Evolutionary conservation across 2,329 filamentous ascomycete genomes (phyloP).

Genomic region (Trichoderma atrobrunneum): DNA sequence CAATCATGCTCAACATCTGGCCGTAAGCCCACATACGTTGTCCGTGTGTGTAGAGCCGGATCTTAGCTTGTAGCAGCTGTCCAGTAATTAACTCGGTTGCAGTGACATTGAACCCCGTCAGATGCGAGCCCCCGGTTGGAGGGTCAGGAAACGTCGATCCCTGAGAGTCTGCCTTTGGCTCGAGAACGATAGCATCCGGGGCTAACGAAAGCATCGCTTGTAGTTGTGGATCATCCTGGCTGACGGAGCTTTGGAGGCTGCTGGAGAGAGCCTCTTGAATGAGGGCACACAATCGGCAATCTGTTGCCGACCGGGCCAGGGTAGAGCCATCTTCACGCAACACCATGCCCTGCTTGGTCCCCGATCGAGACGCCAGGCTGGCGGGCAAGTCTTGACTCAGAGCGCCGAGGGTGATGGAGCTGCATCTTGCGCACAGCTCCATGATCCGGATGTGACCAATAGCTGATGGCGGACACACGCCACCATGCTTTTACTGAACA

Average conservation of each 20-base stretch:
- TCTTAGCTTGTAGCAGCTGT: constrained; percentile 4
- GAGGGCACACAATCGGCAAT: constrained; percentile 11
- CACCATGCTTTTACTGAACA: constrained; percentile 9
- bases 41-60: constrained; percentile 13
- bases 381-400: constrained; percentile 4
- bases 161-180: constrained; percentile 12
- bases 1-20: background rate
- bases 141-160: constrained; percentile 18
- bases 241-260: background rate
- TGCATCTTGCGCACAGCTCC: constrained; percentile 11
- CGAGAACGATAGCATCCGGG: constrained; percentile 1
- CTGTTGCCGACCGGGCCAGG: constrained; percentile 5
- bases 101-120: constrained; percentile 17
- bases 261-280: background rate
- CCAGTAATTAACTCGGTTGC: background rate
- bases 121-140: constrained; percentile 6
- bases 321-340: constrained; percentile 11
- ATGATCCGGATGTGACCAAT: background rate
- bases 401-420: background rate
- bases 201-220: background rate
- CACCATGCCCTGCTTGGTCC: constrained; percentile 15
- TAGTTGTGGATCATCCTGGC: background rate
- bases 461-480: background rate
- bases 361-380: background rate
- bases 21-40: constrained; percentile 1